Conservation (phyloP, 23 red algal genomes). For the Gracilaria gracilis region DNA sequence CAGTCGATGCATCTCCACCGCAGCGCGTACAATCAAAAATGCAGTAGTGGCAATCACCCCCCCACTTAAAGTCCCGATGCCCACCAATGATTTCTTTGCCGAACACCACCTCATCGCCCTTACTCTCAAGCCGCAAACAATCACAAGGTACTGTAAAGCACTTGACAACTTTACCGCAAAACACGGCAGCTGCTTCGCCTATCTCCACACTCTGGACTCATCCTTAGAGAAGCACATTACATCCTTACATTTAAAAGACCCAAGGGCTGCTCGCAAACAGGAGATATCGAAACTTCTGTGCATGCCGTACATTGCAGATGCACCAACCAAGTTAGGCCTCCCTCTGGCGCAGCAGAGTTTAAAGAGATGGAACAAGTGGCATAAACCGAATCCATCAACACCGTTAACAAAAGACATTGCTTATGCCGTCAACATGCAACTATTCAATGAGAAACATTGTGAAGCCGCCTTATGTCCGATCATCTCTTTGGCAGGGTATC, state of each 20-base stretch:
- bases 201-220: neutral
- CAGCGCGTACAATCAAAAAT: no score
- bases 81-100: neutral
- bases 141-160: neutral
- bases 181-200: neutral
- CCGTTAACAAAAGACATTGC: neutral
- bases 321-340: neutral
- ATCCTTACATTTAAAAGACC: neutral
- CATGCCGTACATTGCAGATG: neutral
- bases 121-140: neutral
- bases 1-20: no score
- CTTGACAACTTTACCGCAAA: neutral
- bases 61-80: neutral
- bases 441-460: neutral
- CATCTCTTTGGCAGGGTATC: neutral
- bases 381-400: neutral
- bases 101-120: constrained; percentile 7
- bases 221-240: neutral
- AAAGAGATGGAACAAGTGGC: neutral
- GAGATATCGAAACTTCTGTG: neutral
- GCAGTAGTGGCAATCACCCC: no score
- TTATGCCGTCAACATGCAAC: neutral
- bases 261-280: neutral
- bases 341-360: neutral
- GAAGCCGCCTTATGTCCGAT: neutral